Conservation (phyloP, 2,329 filamentous ascomycete genomes). For the Stachybotrys elegans region DNA sequence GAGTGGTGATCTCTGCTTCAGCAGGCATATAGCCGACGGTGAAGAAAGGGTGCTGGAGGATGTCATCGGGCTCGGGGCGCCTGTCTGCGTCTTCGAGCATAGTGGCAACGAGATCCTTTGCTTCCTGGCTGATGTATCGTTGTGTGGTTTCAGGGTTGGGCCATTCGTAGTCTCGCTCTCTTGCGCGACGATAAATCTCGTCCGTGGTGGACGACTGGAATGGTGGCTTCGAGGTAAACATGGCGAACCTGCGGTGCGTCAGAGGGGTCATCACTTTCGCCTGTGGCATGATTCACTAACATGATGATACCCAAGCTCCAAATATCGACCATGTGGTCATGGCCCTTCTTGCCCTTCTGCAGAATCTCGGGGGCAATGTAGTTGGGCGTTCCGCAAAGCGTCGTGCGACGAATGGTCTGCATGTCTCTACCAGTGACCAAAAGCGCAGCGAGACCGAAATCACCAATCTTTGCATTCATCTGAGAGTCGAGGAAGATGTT, state of each 20-base stretch:
- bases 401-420: conserved; percentile 78
- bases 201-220: conserved; percentile 90
- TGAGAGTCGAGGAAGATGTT: conserved; percentile 91
- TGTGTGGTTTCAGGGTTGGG: conserved; percentile 60
- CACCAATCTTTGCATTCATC: conserved; percentile 98
- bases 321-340: conserved; percentile 96
- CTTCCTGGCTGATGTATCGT: conserved; percentile 68
- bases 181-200: conserved; percentile 72
- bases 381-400: conserved; percentile 94
- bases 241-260: conserved; percentile 66
- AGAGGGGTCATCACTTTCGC: too few relatives aligned
- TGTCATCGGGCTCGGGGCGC: conserved; percentile 69
- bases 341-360: conserved; percentile 87
- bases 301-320: conserved; percentile 98
- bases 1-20: conserved; percentile 52
- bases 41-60: conserved; percentile 78
- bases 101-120: conserved; percentile 71
- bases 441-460: conserved; percentile 91
- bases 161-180: conserved; percentile 75
- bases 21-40: conserved; percentile 68
- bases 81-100: conserved; percentile 72
- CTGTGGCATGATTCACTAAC: conserved; percentile 55
- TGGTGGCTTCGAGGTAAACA: conserved; percentile 92
- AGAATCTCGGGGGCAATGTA: conserved; percentile 97
- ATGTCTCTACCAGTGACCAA: conserved; percentile 88